Evolutionary conservation across 164 flowering plant genomes (phyloP).

Genomic region (Akebia trifoliata): DNA sequence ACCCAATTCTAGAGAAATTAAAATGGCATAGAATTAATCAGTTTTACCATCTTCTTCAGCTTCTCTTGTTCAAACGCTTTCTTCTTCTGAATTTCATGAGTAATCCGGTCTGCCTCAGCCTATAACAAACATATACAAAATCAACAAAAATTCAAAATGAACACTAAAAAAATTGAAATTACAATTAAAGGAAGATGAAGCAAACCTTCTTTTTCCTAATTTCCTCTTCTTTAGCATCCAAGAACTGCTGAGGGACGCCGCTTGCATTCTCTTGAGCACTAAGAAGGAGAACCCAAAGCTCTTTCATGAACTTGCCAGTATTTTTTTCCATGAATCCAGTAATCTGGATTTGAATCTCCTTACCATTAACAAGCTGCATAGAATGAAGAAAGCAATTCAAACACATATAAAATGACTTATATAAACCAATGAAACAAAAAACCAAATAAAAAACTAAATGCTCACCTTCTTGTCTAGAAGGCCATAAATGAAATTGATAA

Average conservation of each 20-base stretch:
- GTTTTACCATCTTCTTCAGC: constrained; percentile 68
- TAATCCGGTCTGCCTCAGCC: constrained; percentile 73
- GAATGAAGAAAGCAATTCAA: constrained; percentile 3
- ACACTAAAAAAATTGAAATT: too few species aligned
- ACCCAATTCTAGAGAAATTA: constrained; percentile 19
- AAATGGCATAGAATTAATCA: constrained; percentile 36
- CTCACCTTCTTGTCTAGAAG: constrained; percentile 82
- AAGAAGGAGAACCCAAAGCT: constrained; percentile 83
- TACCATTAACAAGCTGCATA: constrained; percentile 82
- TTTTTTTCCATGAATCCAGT: constrained; percentile 99
- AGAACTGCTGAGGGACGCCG: constrained; percentile 92
- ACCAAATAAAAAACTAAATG: neutral
- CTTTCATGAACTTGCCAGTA: constrained; percentile 96
- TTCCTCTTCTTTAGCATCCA: constrained; percentile 96
- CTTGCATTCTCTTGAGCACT: constrained; percentile 89
- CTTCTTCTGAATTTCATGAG: constrained; percentile 64
- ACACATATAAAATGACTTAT: too few species aligned
- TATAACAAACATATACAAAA: too few species aligned
- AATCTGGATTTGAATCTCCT: constrained; percentile 78
- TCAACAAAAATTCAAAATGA: too few species aligned
- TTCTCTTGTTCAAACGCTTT: constrained; percentile 53
- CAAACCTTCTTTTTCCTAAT: constrained; percentile 71
- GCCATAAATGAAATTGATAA: constrained; percentile 81
- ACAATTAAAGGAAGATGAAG: too few species aligned
- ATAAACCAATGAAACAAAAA: too few species aligned